A percentile compares a stretch with the other conserved stretches of the same genome.
Conservation (phyloP, 2,329 filamentous ascomycete genomes). For the Clarireedia sp. region DNA sequence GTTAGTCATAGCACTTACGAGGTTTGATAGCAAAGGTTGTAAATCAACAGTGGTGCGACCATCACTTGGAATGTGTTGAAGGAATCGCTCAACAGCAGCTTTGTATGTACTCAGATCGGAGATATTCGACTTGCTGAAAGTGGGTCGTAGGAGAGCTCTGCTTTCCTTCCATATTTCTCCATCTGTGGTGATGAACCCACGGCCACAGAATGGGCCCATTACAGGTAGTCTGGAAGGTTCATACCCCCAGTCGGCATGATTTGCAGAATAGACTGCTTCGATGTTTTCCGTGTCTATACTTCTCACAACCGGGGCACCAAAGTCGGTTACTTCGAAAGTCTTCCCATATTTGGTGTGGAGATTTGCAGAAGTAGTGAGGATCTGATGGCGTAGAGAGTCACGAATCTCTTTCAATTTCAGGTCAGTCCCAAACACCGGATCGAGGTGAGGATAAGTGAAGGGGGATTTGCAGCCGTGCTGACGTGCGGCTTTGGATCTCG, state of each 20-base stretch:
- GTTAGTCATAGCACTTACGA: background rate
- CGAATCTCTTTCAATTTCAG: background rate
- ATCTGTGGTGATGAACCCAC: slow-evolving; percentile 1
- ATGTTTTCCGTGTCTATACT: background rate
- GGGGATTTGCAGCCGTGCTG: background rate
- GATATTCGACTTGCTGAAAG: slow-evolving; percentile 2
- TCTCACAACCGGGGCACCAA: background rate
- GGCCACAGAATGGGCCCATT: slow-evolving; percentile 1
- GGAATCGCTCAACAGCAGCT: background rate
- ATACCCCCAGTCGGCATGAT: background rate
- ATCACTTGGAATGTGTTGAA: background rate
- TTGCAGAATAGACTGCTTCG: background rate
- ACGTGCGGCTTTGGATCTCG: background rate
- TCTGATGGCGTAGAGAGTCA: background rate
- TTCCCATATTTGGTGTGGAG: slow-evolving; percentile 1
- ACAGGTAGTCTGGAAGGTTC: background rate
- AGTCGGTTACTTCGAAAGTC: background rate
- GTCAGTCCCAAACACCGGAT: slow-evolving; percentile 1
- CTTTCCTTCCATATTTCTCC: background rate
- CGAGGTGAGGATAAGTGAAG: slow-evolving; percentile 2
- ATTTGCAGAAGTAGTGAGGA: background rate
- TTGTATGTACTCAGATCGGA: background rate
- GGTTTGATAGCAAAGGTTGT: background rate
- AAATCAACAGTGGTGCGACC: background rate
- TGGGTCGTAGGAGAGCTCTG: background rate